phyloP scores from a whole-genome alignment of 2,329 filamentous ascomycete species.

The Diaporthe sp. region DNA sequence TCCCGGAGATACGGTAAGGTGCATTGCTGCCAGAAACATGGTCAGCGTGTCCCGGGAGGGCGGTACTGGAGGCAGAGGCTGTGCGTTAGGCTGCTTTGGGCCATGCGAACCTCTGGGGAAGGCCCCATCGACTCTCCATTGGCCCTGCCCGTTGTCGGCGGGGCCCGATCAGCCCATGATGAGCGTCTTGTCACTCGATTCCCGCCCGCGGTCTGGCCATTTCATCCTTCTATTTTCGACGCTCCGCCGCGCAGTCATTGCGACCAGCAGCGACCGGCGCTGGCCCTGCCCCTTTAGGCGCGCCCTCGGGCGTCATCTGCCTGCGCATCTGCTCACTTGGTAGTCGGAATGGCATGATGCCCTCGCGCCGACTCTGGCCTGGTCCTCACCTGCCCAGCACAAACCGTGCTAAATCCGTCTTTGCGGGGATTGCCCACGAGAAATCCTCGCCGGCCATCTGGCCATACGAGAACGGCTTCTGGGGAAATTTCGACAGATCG shows the following conservation, averaged over 20 bases:
- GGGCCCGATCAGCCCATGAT: conserved; percentile 42
- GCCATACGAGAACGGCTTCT: conserved; percentile 33
- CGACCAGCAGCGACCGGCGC: conserved; percentile 8
- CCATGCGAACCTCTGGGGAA: conserved; percentile 19
- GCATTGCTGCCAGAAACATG: neutral
- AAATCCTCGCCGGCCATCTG: conserved; percentile 39
- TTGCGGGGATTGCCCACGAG: conserved; percentile 35
- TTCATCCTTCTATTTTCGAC: conserved; percentile 25
- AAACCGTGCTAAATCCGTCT: neutral
- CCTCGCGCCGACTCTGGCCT: conserved; percentile 1
- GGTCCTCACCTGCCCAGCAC: conserved; percentile 11
- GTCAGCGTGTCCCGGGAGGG: conserved; percentile 4
- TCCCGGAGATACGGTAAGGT: neutral
- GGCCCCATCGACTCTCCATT: conserved; percentile 22
- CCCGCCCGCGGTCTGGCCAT: conserved; percentile 38
- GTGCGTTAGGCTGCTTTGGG: conserved; percentile 22
- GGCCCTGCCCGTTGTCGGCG: conserved; percentile 29
- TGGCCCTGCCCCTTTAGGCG: neutral
- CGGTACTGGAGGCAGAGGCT: conserved; percentile 1
- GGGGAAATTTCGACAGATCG: conserved; percentile 35
- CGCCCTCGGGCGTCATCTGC: neutral
- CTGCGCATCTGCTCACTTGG: conserved; percentile 37
- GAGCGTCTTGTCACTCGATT: conserved; percentile 39
- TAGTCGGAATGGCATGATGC: conserved; percentile 37
- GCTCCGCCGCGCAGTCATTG: conserved; percentile 27